Percentiles rank a stretch among this genome's conserved stretches.
Conservation (phyloP, 495 filamentous ascomycete species). For the Pseudevernia furfuracea region DNA sequence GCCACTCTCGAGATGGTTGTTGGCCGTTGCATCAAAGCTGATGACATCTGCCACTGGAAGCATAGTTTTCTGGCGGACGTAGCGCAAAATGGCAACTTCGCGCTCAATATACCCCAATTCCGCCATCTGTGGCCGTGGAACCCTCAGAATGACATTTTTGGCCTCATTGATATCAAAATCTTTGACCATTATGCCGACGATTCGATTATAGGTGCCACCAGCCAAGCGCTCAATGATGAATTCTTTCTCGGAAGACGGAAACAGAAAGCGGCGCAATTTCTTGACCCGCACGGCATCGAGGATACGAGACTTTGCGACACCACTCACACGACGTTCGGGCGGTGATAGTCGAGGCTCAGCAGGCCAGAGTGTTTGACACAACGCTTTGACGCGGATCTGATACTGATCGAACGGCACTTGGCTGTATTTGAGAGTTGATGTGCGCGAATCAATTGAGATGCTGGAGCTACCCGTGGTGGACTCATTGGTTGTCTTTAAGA, state of each 20-base stretch:
- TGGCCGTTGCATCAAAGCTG: constrained; percentile 35
- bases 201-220: constrained; percentile 6
- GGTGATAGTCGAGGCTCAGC: neutral
- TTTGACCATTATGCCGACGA: neutral
- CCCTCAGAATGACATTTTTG: neutral
- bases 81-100: constrained; percentile 44
- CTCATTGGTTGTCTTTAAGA: neutral
- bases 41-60: constrained; percentile 43
- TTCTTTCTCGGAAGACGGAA: neutral
- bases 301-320: neutral
- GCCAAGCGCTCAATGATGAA: constrained; percentile 1
- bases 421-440: neutral
- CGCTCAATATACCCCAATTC: constrained; percentile 26
- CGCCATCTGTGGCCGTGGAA: neutral
- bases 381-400: neutral
- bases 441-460: neutral
- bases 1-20: neutral
- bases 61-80: constrained; percentile 35
- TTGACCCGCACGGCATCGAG: neutral
- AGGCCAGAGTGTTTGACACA: neutral
- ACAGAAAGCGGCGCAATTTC: neutral
- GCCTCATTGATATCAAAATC: neutral
- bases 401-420: neutral
- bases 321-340: neutral
- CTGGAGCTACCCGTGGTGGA: neutral